Conservation (phyloP, 1,139 yeast species). For the Hemisphaericaspora subhashii region DNA sequence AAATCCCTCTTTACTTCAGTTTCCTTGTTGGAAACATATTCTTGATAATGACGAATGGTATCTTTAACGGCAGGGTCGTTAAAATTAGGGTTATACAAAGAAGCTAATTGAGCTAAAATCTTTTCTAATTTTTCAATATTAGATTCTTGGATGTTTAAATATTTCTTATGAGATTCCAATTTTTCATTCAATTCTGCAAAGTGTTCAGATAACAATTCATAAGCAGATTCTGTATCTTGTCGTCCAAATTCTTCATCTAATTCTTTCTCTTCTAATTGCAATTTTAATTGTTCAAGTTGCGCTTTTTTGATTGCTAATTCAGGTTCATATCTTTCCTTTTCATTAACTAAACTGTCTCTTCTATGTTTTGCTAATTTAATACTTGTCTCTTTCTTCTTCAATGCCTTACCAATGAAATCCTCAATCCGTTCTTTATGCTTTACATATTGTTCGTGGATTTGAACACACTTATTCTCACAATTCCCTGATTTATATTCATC, state of each 20-base stretch:
- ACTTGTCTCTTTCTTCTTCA: slow-evolving; percentile 20
- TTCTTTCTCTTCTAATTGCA: slow-evolving; percentile 13
- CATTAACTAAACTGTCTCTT: slow-evolving; percentile 23
- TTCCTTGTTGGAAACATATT: slow-evolving; percentile 45
- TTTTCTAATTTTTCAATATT: slow-evolving; percentile 36
- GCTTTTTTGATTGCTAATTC: slow-evolving; percentile 32
- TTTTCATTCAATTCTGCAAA: slow-evolving; percentile 14
- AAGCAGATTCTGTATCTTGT: slow-evolving; percentile 17
- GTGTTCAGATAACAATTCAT: slow-evolving; percentile 20
- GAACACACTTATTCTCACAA: slow-evolving; percentile 62
- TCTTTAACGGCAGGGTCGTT: slow-evolving; percentile 85
- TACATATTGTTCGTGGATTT: slow-evolving; percentile 36
- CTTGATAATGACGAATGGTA: slow-evolving; percentile 63
- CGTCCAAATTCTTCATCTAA: slow-evolving; percentile 14
- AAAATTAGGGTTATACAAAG: slow-evolving; percentile 81
- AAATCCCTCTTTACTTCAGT: slow-evolving; percentile 15
- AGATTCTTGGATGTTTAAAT: slow-evolving; percentile 16
- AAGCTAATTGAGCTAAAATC: slow-evolving; percentile 46
- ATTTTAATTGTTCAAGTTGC: slow-evolving; percentile 17
- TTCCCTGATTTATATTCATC: slow-evolving; percentile 60
- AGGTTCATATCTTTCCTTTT: slow-evolving; percentile 20
- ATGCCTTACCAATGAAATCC: slow-evolving; percentile 24
- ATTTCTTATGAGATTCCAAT: slow-evolving; percentile 10
- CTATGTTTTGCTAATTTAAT: slow-evolving; percentile 27
- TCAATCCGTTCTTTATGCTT: slow-evolving; percentile 18